Conservation (phyloP, 371 early-diverging fungal genomes). For the Mucor saturninus region DNA sequence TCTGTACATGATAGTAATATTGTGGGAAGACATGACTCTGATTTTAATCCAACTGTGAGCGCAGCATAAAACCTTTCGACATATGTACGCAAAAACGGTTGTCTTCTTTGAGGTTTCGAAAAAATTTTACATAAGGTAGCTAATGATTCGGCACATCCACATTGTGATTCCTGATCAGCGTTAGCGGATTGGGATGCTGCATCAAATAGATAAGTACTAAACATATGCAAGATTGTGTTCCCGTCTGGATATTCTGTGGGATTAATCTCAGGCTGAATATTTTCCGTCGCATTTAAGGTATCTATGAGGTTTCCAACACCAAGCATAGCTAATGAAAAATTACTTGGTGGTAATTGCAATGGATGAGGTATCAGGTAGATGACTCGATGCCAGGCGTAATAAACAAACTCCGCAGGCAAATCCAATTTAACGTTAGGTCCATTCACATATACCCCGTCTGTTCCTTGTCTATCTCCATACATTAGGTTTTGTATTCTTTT, state of each 20-base stretch:
- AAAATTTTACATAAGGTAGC: constrained; percentile 77
- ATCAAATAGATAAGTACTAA: constrained; percentile 80
- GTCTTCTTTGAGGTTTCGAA: constrained; percentile 61
- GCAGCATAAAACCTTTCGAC: constrained; percentile 77
- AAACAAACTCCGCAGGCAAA: constrained; percentile 63
- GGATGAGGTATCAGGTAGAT: constrained; percentile 72
- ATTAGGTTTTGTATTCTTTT: constrained; percentile 63
- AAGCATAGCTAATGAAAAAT: constrained; percentile 69
- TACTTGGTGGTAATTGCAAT: constrained; percentile 60
- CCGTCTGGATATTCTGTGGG: constrained; percentile 60
- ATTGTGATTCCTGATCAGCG: constrained; percentile 41
- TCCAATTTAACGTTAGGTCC: constrained; percentile 65
- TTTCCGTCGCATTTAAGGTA: constrained; percentile 41
- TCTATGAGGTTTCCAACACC: constrained; percentile 72
- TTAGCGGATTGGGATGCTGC: constrained; percentile 47
- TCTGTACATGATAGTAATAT: constrained; percentile 66
- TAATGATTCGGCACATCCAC: constrained; percentile 74
- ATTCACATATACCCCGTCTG: constrained; percentile 55
- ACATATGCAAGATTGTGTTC: constrained; percentile 80
- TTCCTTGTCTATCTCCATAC: constrained; percentile 66
- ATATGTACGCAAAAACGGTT: constrained; percentile 66
- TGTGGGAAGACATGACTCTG: constrained; percentile 68
- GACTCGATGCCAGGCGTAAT: constrained; percentile 78
- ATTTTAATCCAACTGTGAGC: constrained; percentile 60
- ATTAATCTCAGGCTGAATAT: constrained; percentile 3